Evolutionary conservation across 2,329 filamentous ascomycete genomes (phyloP).

Genomic region (Monilinia polystroma): DNA sequence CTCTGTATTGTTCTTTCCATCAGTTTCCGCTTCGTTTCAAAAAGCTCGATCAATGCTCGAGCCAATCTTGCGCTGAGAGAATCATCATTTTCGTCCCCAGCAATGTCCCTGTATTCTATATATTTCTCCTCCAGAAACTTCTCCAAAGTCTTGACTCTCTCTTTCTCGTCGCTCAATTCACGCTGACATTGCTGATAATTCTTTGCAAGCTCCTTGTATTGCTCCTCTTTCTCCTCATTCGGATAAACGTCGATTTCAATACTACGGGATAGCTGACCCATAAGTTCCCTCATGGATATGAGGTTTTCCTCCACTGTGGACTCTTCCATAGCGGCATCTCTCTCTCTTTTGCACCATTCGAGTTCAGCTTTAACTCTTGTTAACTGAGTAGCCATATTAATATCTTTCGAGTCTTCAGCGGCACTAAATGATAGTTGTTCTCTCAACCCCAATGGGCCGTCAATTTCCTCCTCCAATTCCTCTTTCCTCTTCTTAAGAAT

Average conservation of each 20-base stretch:
- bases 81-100: not conserved
- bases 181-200: not conserved
- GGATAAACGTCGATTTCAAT: not conserved
- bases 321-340: constrained; percentile 6
- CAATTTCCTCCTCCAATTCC: constrained; percentile 13
- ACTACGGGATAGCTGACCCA: constrained; percentile 2
- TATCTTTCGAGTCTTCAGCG: not conserved
- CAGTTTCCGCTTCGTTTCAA: not conserved
- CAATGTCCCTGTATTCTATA: constrained; percentile 5
- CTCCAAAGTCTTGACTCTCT: constrained; percentile 8
- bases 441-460: constrained; percentile 13
- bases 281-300: not conserved
- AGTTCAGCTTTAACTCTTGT: constrained; percentile 4
- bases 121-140: constrained; percentile 10
- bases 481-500: not conserved
- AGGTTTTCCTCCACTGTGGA: constrained; percentile 1
- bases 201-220: not conserved
- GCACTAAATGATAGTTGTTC: not conserved
- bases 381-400: not conserved
- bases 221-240: not conserved
- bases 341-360: not conserved
- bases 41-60: constrained; percentile 10
- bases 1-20: constrained; percentile 16
- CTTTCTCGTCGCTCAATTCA: constrained; percentile 16
- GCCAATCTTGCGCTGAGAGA: constrained; percentile 3